phyloP scores from a whole-genome alignment of 257 asterid species.

The Fraxinus excelsior region DNA sequence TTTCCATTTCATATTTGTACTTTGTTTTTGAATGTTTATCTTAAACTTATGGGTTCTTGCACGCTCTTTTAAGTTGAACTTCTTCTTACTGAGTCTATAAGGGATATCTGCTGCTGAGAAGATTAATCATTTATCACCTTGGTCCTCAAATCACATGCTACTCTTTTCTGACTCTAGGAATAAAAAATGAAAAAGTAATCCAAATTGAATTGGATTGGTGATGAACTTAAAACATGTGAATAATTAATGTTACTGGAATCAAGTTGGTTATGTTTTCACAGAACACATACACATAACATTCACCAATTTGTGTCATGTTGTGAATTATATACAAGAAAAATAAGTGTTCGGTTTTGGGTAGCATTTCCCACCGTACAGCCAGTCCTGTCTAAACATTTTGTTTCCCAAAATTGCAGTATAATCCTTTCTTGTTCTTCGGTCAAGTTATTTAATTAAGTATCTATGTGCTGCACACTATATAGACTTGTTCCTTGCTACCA shows the following conservation, averaged over 20 bases:
- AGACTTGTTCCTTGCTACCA: neutral
- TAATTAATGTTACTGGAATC: neutral
- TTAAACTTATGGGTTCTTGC: neutral
- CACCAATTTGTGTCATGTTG: neutral
- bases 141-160: neutral
- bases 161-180: neutral
- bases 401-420: neutral
- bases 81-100: neutral
- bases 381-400: neutral
- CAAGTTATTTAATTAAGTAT: neutral
- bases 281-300: neutral
- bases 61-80: neutral
- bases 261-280: neutral
- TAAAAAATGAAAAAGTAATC: neutral
- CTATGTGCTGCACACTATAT: neutral
- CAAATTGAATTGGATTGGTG: neutral
- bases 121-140: neutral
- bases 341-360: neutral
- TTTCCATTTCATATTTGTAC: neutral
- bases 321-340: neutral
- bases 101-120: neutral
- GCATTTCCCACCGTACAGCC: neutral
- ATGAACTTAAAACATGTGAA: neutral
- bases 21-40: neutral
- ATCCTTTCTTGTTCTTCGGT: neutral